These are phyloP conservation scores for Nemania serpens DNA, from an alignment of 2,329 filamentous ascomycete species.

Conservation along the genomic window DNA sequence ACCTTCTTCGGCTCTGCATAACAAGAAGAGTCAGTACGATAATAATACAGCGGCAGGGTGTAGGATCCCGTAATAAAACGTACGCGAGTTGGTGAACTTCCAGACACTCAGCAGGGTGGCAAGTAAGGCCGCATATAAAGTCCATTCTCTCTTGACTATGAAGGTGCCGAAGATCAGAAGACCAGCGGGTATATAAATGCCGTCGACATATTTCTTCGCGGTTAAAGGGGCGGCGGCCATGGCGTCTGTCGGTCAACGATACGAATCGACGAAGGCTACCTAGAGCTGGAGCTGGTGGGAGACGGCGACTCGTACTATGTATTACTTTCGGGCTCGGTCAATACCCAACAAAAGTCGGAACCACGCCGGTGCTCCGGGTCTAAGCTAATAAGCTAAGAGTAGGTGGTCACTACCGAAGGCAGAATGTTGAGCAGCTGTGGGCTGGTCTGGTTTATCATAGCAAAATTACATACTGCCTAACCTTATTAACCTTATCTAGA, in stretches of 20 bases:
- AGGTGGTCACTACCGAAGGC: neutral
- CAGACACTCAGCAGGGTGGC: constrained; percentile 69
- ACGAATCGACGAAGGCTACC: neutral
- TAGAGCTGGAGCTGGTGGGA: neutral
- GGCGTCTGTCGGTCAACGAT: constrained; percentile 26
- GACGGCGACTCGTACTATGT: neutral
- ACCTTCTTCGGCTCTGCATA: constrained; percentile 73
- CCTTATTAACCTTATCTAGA: too few species aligned
- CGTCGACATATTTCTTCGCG: constrained; percentile 71
- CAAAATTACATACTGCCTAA: too few species aligned
- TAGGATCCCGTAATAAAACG: constrained; percentile 44
- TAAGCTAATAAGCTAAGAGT: constrained; percentile 3
- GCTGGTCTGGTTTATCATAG: constrained; percentile 10
- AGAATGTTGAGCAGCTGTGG: constrained; percentile 4
- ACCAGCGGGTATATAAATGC: constrained; percentile 81
- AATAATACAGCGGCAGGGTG: neutral
- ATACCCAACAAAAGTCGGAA: constrained; percentile 21
- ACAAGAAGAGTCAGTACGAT: constrained; percentile 26
- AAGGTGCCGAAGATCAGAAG: constrained; percentile 76
- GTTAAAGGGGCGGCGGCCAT: constrained; percentile 50
- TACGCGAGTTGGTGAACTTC: constrained; percentile 75
- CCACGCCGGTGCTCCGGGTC: constrained; percentile 12
- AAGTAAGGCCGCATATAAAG: constrained; percentile 70
- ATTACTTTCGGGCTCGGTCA: constrained; percentile 11
- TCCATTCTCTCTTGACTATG: constrained; percentile 79